These are phyloP conservation scores for Boletus vermiculosoides DNA, from an alignment of 768 basidiomycete genomes.

Conservation along the genomic window DNA sequence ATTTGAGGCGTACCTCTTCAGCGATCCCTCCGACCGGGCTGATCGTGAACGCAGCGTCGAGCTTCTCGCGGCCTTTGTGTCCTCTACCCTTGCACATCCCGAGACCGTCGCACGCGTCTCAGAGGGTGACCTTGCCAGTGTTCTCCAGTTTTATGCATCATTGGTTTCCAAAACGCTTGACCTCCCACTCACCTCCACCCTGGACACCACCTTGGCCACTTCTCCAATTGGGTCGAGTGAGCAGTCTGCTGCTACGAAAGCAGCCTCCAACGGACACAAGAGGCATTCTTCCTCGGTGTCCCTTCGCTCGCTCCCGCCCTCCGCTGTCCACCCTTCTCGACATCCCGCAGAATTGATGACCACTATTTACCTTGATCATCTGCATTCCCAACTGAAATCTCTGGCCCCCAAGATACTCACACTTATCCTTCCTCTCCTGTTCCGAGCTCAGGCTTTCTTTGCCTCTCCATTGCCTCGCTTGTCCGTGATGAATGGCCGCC, in stretches of 20 bases:
- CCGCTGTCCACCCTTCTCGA: slow-evolving; percentile 34
- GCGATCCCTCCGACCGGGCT: slow-evolving; percentile 40
- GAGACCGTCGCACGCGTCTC: slow-evolving; percentile 60
- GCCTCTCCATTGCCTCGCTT: slow-evolving; percentile 67
- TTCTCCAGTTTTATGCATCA: slow-evolving; percentile 59
- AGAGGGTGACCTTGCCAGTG: slow-evolving; percentile 53
- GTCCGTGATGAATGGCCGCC: slow-evolving; percentile 45
- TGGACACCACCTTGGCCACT: slow-evolving; percentile 15
- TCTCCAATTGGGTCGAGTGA: slow-evolving; percentile 35
- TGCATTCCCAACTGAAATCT: slow-evolving; percentile 58
- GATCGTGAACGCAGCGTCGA: slow-evolving; percentile 68
- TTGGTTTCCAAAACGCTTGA: slow-evolving; percentile 56
- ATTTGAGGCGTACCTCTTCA: slow-evolving; percentile 48
- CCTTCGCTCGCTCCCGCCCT: slow-evolving; percentile 39
- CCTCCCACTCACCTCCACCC: slow-evolving; percentile 23
- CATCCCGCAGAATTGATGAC: slow-evolving; percentile 65
- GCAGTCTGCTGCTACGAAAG: slow-evolving; percentile 21
- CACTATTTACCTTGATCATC: slow-evolving; percentile 60
- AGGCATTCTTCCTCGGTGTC: slow-evolving; percentile 65
- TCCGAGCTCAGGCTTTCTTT: slow-evolving; percentile 65
- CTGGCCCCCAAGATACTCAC: slow-evolving; percentile 54
- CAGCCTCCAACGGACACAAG: slow-evolving; percentile 43
- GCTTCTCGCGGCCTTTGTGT: slow-evolving; percentile 57
- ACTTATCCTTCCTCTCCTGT: slow-evolving; percentile 67
- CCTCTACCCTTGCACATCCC: slow-evolving; percentile 45